Evolutionary conservation across 768 basidiomycete genomes (phyloP), one percentile per base, ranked within the genome.

Genomic region (Termitomyces sp.): DNA sequence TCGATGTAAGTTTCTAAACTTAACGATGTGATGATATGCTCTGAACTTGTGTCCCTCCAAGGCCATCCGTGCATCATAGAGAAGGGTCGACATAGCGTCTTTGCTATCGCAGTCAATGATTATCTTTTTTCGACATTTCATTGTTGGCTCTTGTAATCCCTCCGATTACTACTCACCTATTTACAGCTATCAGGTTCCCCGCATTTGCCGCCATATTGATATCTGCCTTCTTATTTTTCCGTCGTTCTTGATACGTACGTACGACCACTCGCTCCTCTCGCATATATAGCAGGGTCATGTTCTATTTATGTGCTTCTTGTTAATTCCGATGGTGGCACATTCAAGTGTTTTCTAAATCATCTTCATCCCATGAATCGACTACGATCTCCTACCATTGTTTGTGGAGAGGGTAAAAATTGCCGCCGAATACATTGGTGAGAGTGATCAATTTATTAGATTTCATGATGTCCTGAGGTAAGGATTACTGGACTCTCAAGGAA

Each of bases 1-100:
- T 79, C 39, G 60, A 71, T 65, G 74, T 79, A 64, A 55, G 68
- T 49, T 36, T 27, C 10, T 50, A 49, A 46, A 18, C 14, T 50
- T 54, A 29, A 56, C 24, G 29, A 14, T 24, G 20, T 55, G 27
- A 37, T 26, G 20, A n/a, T 31, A 32, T 34, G 6, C 41, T 53
- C 9, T 31, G 1, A 24, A 26, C 18, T 39, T 18, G 16, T 6
- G 42, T 9, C 7, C 20, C 16, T 12, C 22, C 46, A 61, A 61
- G 61, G 32, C 54, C 29, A 50, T 61, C 26, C 29, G 24, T 29
- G 57, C 34, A 29, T 55, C 44, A 37, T 52, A 37, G 32, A 37
- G 4, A 20, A 14, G 7, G 14, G 12, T 31, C 13, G 13, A 22
- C 39, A 41, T 3, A 6, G 3, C 22, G 42, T 34, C 13, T 7